Evolutionary conservation across 768 basidiomycete genomes (phyloP).

Genomic region (Amanita jacksonii): DNA sequence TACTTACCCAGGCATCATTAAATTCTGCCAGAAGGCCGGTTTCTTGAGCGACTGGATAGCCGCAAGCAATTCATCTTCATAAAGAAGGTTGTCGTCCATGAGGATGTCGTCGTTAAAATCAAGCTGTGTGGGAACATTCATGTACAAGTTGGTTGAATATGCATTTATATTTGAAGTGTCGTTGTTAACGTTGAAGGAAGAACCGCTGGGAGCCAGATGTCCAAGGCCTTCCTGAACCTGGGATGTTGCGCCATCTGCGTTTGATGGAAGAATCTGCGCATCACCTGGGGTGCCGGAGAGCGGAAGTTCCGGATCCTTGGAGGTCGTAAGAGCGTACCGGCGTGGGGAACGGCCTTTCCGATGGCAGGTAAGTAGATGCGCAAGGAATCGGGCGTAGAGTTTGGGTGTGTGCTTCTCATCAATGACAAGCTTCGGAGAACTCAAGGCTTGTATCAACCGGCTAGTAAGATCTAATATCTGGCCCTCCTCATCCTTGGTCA

Average conservation of each 20-base stretch:
- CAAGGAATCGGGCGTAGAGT: conserved; percentile 72
- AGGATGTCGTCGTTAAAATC: conserved; percentile 31
- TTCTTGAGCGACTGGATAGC: conserved; percentile 68
- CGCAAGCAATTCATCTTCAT: conserved; percentile 56
- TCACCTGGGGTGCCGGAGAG: not conserved
- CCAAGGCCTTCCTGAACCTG: too few species aligned
- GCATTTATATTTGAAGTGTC: conserved; percentile 40
- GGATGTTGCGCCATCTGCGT: not conserved
- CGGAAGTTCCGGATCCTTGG: conserved; percentile 20
- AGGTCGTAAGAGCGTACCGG: conserved; percentile 39
- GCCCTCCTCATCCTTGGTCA: conserved; percentile 52
- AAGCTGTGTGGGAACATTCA: too few species aligned
- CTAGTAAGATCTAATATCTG: conserved; percentile 67
- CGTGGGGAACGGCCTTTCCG: conserved; percentile 57
- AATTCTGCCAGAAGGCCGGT: conserved; percentile 63
- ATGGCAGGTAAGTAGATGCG: conserved; percentile 58
- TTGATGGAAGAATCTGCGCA: not conserved
- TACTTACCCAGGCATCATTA: conserved; percentile 78
- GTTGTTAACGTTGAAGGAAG: conserved; percentile 17
- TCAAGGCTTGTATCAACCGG: conserved; percentile 61
- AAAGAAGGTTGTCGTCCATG: conserved; percentile 23
- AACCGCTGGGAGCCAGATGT: not conserved
- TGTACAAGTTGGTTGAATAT: conserved; percentile 25
- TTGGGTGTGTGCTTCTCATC: conserved; percentile 77
- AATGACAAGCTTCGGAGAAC: conserved; percentile 64